Evolutionary conservation across 371 early-diverging fungal species (phyloP).

Genomic region (Actinomucor elegans): DNA sequence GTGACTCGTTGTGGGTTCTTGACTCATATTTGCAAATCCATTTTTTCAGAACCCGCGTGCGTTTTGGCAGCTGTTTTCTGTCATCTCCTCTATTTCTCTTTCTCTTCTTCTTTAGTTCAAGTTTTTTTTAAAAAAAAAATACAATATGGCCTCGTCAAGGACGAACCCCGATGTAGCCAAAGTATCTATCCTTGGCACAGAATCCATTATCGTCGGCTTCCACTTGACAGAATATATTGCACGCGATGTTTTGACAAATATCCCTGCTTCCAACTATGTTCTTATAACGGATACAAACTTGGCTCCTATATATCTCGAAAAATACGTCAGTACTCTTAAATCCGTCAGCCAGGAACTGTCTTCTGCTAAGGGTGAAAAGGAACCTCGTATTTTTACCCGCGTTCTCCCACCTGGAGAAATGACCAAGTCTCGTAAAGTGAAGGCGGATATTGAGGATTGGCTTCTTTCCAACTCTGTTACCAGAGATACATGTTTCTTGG

Average conservation of each 20-base stretch:
- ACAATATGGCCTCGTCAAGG: not conserved
- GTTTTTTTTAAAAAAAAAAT: not conserved
- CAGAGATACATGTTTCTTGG: conserved; percentile 91
- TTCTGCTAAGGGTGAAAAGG: conserved; percentile 14
- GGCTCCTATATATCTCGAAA: conserved; percentile 71
- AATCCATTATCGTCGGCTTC: conserved; percentile 87
- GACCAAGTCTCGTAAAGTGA: conserved; percentile 86
- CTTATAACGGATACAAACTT: conserved; percentile 90
- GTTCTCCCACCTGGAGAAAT: conserved; percentile 90
- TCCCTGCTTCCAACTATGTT: conserved; percentile 85
- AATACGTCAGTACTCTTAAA: conserved; percentile 49
- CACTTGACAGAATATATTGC: conserved; percentile 76
- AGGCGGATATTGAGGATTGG: conserved; percentile 91
- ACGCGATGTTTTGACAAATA: conserved; percentile 69
- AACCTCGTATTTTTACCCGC: conserved; percentile 75
- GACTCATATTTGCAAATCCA: conserved; percentile 15
- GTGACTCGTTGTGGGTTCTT: conserved; percentile 5
- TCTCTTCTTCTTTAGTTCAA: not conserved
- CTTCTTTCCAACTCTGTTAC: conserved; percentile 84
- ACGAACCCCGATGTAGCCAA: conserved; percentile 59
- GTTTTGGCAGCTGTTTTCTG: not conserved
- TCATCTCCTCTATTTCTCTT: not conserved
- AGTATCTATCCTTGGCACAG: conserved; percentile 84
- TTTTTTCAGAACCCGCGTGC: not conserved
- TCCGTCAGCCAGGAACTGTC: conserved; percentile 31